A percentile compares a stretch with the other conserved stretches of the same genome.
phyloP scores from a whole-genome alignment of 441 rosid species.

The Viola pubescens region DNA sequence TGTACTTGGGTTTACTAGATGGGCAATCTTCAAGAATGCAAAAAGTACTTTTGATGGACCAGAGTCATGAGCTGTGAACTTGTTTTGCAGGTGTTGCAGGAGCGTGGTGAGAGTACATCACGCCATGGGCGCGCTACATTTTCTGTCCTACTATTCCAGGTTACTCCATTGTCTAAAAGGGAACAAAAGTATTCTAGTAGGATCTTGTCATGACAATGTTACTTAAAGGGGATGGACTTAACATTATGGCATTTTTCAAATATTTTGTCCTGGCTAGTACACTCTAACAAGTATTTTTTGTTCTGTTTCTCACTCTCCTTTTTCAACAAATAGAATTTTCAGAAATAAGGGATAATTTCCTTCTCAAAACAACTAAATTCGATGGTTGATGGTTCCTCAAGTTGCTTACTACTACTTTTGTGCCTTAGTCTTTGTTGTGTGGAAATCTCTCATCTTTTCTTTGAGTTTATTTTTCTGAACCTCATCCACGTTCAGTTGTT shows the following conservation, averaged over 20 bases:
- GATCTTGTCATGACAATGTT: conserved; percentile 11
- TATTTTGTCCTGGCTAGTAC: not conserved
- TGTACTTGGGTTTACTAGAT: not conserved
- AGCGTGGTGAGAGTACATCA: conserved; percentile 97
- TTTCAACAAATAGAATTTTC: too few relatives aligned
- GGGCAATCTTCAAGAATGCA: conserved; percentile 6
- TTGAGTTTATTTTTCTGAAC: conserved; percentile 2
- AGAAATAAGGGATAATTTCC: too few relatives aligned
- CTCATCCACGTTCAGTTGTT: conserved; percentile 9
- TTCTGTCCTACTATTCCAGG: conserved; percentile 98
- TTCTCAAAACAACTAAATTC: too few relatives aligned
- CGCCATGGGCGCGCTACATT: conserved; percentile 99
- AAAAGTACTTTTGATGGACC: conserved; percentile 14
- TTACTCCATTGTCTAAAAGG: conserved; percentile 18
- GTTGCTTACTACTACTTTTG: conserved; percentile 5
- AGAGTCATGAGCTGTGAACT: conserved; percentile 17
- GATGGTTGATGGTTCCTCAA: not conserved
- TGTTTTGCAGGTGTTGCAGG: conserved; percentile 83
- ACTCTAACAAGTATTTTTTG: not conserved
- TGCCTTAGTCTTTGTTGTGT: not conserved
- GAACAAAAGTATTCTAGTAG: conserved; percentile 5
- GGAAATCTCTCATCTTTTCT: conserved; percentile 1
- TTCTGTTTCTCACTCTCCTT: too few relatives aligned
- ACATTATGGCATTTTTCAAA: not conserved
- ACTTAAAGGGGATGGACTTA: not conserved